Evolutionary conservation across 768 basidiomycete species (phyloP), one percentile per base, ranked within the genome.

Genomic region (Ramaria rubella): DNA sequence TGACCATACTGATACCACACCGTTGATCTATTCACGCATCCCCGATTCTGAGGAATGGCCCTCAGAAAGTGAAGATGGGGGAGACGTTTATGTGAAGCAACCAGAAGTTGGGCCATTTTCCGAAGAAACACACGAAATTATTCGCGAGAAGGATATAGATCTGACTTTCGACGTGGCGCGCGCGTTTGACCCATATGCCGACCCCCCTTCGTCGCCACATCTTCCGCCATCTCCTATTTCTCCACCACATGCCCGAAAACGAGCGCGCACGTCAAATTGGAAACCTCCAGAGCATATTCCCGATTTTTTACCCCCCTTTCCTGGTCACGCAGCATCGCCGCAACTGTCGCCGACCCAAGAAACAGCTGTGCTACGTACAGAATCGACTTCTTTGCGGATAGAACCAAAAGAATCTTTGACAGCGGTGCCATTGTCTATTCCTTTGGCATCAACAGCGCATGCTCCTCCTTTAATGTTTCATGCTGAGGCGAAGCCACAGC

Each of bases 291-390:
- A 76, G 48, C 76, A 87, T 64, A 75, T 89, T 53, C 86, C 86
- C 14, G 72, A 77, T 59, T 84, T 82, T 61, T 68, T 89, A 3
- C 86, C 86, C 1, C 84, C 86, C 0, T 87, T 87, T 64, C 86
- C 86, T 21, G 55, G 36, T 30, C 30, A 24, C 21, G 23, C 26
- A 54, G 69, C 19, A 60, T 63, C 19, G 70, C 63, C 57, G 36
- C 60, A 9, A 19, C 17, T 21, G 26, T 51, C 57, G 26, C 30
- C 38, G 26, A 14, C 15, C 24, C 46, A 24, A 5, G 31, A 31
- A n/a, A 26, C 30, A 12, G 38, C 54, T 4, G n/a, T 26, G 33
- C 44, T 69, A 26, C 31, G 34, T 56, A n/a, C 34, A n/a, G 45
- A 45, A 36, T 29, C n/a, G 15, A 42, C 26, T 15, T 43, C 62